Base-by-base conservation (phyloP, 305 asterid species). In the Fraxinus angustifolia region DNA sequence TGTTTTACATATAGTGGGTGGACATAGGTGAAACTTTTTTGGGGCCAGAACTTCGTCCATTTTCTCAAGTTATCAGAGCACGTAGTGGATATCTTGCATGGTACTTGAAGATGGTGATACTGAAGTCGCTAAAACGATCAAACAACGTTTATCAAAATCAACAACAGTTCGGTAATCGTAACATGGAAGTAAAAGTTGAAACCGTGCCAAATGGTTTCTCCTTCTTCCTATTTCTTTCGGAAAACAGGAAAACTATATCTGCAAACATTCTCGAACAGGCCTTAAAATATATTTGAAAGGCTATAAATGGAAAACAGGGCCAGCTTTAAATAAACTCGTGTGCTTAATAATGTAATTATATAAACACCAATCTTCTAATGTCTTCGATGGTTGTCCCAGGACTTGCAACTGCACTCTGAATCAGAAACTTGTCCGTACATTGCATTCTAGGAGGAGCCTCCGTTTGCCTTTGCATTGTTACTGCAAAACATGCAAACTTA, bases 341-440 rank as follows among this genome's bases (percentile, higher is more conserved):
- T 31, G 80, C 30, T 19, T 58, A 73, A 31, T 19, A 36, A 74
- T 53, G 72, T n/a, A 30, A 14, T 31, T 28, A 76, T 40, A 38
- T n/a, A 33, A 30, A 16, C 83, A 90, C 95, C 92, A 87, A 83
- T 23, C 84, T 87, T 21, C 67, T 83, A 56, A 90, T 88, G 78
- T 89, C 89, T 60, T 84, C 85, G 0, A 36, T 23, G 19, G 88
- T 85, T 8, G 90, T 53, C 36, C 80, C 88, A 62, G 89, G 71
- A 23, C 79, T 74, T 48, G 90, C 90, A 85, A 83, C 78, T 17
- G 71, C 88, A 78, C 92, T 88, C 85, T 79, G 87, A 87, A 91
- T 84, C 91, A 87, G 82, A 83, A 91, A 91, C 82, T 81, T 91
- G 83, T 91, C 95, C 88, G 62, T 89, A 86, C 89, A 83, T 82